phyloP scores from a whole-genome alignment of 192 early-diverging fungal genomes.

The Spinellus fusiger region DNA sequence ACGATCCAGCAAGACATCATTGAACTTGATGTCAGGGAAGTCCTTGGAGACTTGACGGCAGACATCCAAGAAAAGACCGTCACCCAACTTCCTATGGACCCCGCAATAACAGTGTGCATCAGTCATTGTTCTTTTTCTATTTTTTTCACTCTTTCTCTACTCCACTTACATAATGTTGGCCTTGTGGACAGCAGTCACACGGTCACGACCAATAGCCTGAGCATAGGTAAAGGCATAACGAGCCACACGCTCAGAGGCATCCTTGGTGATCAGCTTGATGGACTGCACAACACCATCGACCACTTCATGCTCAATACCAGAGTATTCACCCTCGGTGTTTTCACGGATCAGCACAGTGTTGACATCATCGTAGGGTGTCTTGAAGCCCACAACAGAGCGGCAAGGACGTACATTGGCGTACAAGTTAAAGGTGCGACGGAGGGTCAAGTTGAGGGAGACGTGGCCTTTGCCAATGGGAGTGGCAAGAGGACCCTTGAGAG shows the following conservation, averaged over 20 bases:
- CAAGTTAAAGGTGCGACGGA: constrained; percentile 93
- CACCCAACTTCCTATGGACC: constrained; percentile 70
- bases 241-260: constrained; percentile 85
- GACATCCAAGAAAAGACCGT: constrained; percentile 93
- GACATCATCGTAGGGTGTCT: constrained; percentile 94
- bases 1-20: constrained; percentile 90
- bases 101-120: neutral
- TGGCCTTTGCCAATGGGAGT: constrained; percentile 99
- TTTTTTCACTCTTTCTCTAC: neutral
- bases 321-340: constrained; percentile 99
- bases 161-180: constrained; percentile 79
- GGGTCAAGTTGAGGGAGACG: constrained; percentile 87
- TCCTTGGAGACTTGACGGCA: constrained; percentile 88
- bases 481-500: constrained; percentile 95
- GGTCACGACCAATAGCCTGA: constrained; percentile 78
- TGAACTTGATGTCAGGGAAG: constrained; percentile 88
- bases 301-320: constrained; percentile 94
- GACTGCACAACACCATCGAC: constrained; percentile 97
- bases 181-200: constrained; percentile 98
- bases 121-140: neutral
- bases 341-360: constrained; percentile 98
- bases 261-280: constrained; percentile 98
- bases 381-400: constrained; percentile 94
- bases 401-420: constrained; percentile 98
- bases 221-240: constrained; percentile 97